Conservation (phyloP, 768 basidiomycete species). For the Pholiota molesta region DNA sequence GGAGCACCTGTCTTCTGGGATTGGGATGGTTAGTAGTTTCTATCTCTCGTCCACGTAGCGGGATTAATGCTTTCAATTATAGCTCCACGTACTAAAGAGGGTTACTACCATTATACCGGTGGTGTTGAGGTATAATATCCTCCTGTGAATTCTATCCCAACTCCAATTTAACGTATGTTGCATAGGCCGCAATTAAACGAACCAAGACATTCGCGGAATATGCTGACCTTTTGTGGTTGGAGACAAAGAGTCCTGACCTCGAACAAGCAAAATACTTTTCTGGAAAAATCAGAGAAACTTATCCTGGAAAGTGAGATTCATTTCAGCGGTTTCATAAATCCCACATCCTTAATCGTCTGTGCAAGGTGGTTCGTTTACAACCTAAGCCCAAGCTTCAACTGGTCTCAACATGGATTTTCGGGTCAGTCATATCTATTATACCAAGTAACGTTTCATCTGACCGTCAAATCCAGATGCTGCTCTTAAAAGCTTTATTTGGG, state of each 20-base stretch:
- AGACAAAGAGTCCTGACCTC: conserved; percentile 88
- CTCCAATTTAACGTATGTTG: background rate
- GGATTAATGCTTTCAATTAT: conserved; percentile 6
- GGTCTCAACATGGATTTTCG: conserved; percentile 81
- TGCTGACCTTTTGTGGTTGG: conserved; percentile 90
- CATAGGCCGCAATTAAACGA: conserved; percentile 77
- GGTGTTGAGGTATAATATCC: conserved; percentile 61
- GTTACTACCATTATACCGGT: conserved; percentile 86
- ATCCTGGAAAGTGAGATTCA: conserved; percentile 68
- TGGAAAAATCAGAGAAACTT: conserved; percentile 67
- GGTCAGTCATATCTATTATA: conserved; percentile 36
- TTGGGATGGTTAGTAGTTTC: conserved; percentile 72
- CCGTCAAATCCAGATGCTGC: conserved; percentile 54
- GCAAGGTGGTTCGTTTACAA: conserved; percentile 88
- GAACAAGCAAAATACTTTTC: conserved; percentile 81
- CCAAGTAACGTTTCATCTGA: background rate
- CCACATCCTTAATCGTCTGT: background rate
- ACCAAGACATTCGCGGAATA: conserved; percentile 81
- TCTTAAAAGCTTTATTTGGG: conserved; percentile 87
- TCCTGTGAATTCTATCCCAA: background rate
- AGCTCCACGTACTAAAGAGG: conserved; percentile 90
- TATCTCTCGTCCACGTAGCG: background rate
- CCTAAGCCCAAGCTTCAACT: conserved; percentile 93
- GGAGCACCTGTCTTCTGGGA: conserved; percentile 82
- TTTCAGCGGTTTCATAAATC: background rate